Evolutionary conservation across 164 flowering plant genomes (phyloP).

Genomic region (Sextonia rubra): DNA sequence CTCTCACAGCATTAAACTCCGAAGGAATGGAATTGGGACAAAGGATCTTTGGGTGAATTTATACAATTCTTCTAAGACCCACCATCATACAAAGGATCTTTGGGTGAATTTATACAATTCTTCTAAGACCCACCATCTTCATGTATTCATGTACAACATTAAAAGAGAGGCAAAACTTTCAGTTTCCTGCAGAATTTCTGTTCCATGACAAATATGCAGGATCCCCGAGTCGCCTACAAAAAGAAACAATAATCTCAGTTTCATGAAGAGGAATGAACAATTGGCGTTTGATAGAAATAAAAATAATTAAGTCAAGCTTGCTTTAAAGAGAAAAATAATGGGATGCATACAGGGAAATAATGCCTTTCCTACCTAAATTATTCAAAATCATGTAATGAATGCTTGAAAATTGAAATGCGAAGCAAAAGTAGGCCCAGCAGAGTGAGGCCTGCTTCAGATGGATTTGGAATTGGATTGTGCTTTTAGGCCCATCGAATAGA

Average conservation of each 20-base stretch:
- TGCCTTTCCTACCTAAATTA: background rate
- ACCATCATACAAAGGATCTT: background rate
- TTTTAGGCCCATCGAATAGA: too few species aligned
- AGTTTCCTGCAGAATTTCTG: conserved; percentile 43
- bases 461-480: too few species aligned
- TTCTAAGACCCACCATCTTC: background rate
- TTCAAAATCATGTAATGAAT: background rate
- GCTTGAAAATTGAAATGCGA: background rate
- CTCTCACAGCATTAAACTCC: background rate
- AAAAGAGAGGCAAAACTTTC: background rate
- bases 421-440: background rate
- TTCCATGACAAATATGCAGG: conserved; percentile 79
- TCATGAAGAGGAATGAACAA: background rate
- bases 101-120: background rate
- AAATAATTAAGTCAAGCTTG: background rate
- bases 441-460: too few species aligned
- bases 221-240: conserved; percentile 73
- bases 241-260: conserved; percentile 1
- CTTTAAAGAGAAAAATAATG: background rate
- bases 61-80: background rate
- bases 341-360: background rate
- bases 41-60: background rate
- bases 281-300: background rate
- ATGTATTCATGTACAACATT: background rate
- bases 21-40: too few species aligned